phyloP scores from a whole-genome alignment of 805 yeast genomes.

The Candida xyloterini region DNA sequence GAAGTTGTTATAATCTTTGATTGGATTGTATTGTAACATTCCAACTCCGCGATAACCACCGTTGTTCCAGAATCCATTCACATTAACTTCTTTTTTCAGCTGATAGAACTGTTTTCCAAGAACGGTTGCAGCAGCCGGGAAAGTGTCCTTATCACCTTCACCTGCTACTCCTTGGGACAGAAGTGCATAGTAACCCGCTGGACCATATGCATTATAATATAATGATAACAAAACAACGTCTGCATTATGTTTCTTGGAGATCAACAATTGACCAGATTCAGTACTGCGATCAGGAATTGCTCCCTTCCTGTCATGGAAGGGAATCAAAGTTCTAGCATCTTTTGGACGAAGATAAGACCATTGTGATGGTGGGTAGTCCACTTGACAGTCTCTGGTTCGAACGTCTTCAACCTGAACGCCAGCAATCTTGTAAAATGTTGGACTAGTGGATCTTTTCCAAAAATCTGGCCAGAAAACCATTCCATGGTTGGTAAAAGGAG shows the following conservation, averaged over 20 bases:
- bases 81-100: conserved; percentile 49
- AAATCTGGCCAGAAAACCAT: conserved; percentile 66
- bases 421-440: conserved; percentile 56
- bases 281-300: conserved; percentile 60
- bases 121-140: conserved; percentile 63
- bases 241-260: conserved; percentile 53
- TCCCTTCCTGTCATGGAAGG: conserved; percentile 59
- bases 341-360: conserved; percentile 16
- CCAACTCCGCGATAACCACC: conserved; percentile 41
- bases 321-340: conserved; percentile 29
- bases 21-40: conserved; percentile 50
- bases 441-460: conserved; percentile 64
- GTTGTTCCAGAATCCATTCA: conserved; percentile 39
- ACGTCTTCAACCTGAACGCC: conserved; percentile 34
- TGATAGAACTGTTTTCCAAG: conserved; percentile 49
- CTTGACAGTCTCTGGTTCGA: conserved; percentile 35
- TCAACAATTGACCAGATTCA: conserved; percentile 62
- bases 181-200: conserved; percentile 54
- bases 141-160: conserved; percentile 83
- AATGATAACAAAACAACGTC: conserved; percentile 52
- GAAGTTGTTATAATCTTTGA: conserved; percentile 32
- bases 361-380: conserved; percentile 22
- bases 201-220: conserved; percentile 61
- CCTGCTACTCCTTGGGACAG: conserved; percentile 62
- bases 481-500: conserved; percentile 42